phyloP scores from a whole-genome alignment of 257 asterid species.

The Plantago major region DNA sequence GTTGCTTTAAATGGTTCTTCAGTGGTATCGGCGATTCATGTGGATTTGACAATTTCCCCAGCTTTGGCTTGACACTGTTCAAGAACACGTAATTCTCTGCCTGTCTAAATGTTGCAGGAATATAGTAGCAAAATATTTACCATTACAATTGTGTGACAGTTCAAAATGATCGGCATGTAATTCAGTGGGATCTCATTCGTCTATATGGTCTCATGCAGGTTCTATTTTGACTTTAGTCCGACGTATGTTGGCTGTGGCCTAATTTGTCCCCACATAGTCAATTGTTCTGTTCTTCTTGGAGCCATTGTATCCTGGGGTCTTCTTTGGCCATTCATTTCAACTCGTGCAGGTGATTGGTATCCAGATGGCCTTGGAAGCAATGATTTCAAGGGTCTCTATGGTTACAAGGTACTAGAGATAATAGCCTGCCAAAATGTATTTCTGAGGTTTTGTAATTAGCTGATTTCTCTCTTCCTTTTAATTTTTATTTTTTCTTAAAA shows the following conservation, averaged over 20 bases:
- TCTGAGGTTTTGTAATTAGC: constrained; percentile 13
- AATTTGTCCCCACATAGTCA: constrained; percentile 93
- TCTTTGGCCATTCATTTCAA: constrained; percentile 87
- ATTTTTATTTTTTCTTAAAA: too few species aligned
- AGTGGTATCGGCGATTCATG: constrained; percentile 94
- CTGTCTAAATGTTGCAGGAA: neutral
- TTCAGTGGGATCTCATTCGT: constrained; percentile 24
- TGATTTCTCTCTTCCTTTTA: neutral
- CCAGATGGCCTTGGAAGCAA: constrained; percentile 87
- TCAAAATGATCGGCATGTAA: neutral
- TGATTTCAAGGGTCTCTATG: constrained; percentile 91
- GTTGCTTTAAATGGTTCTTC: constrained; percentile 97
- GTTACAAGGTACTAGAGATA: constrained; percentile 63
- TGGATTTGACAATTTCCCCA: constrained; percentile 92
- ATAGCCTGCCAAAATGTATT: neutral
- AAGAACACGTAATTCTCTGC: constrained; percentile 62
- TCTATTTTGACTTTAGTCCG: constrained; percentile 94
- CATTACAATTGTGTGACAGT: neutral
- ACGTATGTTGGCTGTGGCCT: constrained; percentile 96
- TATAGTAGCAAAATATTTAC: neutral
- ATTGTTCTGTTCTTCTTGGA: constrained; percentile 89
- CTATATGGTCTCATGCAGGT: constrained; percentile 49
- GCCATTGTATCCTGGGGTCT: constrained; percentile 95
- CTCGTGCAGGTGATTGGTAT: constrained; percentile 83
- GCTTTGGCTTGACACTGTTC: constrained; percentile 70